A percentile compares a stretch with the other conserved stretches of the same genome.
Conservation (phyloP, 129 eudicot species). For the Lactuca saligna region DNA sequence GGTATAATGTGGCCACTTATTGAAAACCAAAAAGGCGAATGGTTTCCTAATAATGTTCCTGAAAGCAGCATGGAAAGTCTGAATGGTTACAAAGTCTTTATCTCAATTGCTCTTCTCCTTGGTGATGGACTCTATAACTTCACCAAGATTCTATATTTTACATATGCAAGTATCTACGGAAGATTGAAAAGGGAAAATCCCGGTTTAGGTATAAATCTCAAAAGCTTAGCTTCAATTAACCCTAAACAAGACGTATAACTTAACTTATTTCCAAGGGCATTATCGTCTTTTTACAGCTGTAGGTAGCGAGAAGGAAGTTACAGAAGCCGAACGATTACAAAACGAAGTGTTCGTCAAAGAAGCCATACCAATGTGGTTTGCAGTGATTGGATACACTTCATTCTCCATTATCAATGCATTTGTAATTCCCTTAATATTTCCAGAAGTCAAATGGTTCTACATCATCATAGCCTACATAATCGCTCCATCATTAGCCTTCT, state of each 20-base stretch:
- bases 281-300: constrained; percentile 26
- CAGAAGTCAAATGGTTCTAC: constrained; percentile 70
- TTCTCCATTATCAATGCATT: constrained; percentile 47
- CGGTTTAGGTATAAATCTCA: constrained; percentile 32
- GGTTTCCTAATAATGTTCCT: constrained; percentile 66
- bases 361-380: constrained; percentile 67
- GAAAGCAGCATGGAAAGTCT: constrained; percentile 82
- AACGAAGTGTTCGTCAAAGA: constrained; percentile 66
- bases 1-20: constrained; percentile 97
- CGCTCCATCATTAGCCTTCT: constrained; percentile 83
- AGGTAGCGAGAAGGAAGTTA: constrained; percentile 24
- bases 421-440: constrained; percentile 60
- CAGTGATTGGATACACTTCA: constrained; percentile 45
- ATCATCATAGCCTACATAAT: constrained; percentile 56
- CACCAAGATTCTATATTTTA: constrained; percentile 54
- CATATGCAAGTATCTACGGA: constrained; percentile 43
- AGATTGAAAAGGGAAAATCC: constrained; percentile 40
- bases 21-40: constrained; percentile 55
- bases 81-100: constrained; percentile 82
- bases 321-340: constrained; percentile 35
- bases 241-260: no score
- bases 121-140: constrained; percentile 88
- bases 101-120: constrained; percentile 71
- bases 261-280: background rate
- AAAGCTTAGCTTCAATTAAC: background rate